Evolutionary conservation across 495 filamentous ascomycete genomes (phyloP).

Genomic region (Talaromyces thailandensis): DNA sequence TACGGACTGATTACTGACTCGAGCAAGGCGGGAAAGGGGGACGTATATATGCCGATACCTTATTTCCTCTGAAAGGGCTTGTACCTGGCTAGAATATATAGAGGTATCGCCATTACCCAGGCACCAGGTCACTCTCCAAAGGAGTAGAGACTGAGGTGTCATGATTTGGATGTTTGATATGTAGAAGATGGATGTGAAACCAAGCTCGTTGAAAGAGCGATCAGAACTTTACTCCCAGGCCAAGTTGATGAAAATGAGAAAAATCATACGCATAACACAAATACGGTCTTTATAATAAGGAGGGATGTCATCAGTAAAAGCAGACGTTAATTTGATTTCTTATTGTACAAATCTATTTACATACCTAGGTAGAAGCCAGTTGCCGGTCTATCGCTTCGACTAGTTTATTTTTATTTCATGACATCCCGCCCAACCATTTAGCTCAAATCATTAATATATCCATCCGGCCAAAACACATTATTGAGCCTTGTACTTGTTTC

Average conservation of each 20-base stretch:
- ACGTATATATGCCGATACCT: background rate
- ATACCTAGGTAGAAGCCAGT: too few species aligned
- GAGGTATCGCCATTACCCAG: background rate
- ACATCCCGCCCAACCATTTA: background rate
- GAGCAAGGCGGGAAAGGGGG: background rate
- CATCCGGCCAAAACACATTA: slow-evolving; percentile 11
- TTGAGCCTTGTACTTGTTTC: slow-evolving; percentile 52
- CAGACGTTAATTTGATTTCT: background rate
- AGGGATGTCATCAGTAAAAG: too few species aligned
- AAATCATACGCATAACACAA: background rate
- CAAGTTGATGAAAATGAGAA: background rate
- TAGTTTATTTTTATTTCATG: background rate
- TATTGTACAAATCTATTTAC: background rate
- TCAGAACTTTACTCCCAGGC: background rate
- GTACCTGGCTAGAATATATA: background rate
- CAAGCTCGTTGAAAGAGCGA: background rate
- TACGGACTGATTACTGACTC: background rate
- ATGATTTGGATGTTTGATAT: too few species aligned
- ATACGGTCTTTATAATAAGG: too few species aligned
- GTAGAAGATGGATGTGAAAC: background rate
- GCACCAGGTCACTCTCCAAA: background rate
- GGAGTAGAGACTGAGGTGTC: background rate
- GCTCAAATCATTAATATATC: background rate
- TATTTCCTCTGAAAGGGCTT: background rate
- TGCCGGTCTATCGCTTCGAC: background rate